Conservation (phyloP, 1,284 basidiomycete genomes). For the Pseudozyma hubeiensis region DNA sequence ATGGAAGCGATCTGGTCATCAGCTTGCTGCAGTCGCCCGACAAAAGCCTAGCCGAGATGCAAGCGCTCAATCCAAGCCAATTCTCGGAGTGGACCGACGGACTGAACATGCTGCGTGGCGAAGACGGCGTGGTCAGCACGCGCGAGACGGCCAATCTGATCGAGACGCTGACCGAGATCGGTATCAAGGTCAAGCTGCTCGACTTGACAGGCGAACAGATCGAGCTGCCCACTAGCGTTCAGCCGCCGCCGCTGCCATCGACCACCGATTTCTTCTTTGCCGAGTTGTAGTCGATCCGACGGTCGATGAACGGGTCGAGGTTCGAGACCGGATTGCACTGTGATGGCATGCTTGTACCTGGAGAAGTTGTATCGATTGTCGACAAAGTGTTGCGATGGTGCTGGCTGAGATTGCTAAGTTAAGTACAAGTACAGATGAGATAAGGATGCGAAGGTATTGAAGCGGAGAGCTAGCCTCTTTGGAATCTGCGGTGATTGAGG, state of each 20-base stretch:
- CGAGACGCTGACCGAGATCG: slow-evolving; percentile 82
- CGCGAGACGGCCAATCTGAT: slow-evolving; percentile 63
- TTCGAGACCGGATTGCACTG: no score
- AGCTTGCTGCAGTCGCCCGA: slow-evolving; percentile 55
- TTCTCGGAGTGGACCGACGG: slow-evolving; percentile 98
- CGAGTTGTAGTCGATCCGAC: slow-evolving; percentile 36
- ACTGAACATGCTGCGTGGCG: slow-evolving; percentile 76
- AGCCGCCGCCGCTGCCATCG: slow-evolving; percentile 50
- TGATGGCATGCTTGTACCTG: no score
- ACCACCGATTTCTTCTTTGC: slow-evolving; percentile 65
- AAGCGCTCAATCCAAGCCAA: slow-evolving; percentile 83
- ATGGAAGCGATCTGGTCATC: slow-evolving; percentile 36
- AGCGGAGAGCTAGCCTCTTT: slow-evolving; percentile 16
- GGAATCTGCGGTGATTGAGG: slow-evolving; percentile 23
- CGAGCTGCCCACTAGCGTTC: slow-evolving; percentile 49
- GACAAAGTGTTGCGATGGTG: background rate
- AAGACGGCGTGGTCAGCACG: slow-evolving; percentile 60
- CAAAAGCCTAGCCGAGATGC: slow-evolving; percentile 80
- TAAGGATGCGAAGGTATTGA: background rate
- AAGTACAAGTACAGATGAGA: slow-evolving; percentile 38
- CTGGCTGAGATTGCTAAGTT: slow-evolving; percentile 5
- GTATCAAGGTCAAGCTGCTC: slow-evolving; percentile 88
- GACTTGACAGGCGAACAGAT: slow-evolving; percentile 69
- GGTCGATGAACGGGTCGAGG: background rate
- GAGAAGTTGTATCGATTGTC: background rate